Conservation (phyloP, 2,329 filamentous ascomycete species). For the Paracamarosporium sp. region DNA sequence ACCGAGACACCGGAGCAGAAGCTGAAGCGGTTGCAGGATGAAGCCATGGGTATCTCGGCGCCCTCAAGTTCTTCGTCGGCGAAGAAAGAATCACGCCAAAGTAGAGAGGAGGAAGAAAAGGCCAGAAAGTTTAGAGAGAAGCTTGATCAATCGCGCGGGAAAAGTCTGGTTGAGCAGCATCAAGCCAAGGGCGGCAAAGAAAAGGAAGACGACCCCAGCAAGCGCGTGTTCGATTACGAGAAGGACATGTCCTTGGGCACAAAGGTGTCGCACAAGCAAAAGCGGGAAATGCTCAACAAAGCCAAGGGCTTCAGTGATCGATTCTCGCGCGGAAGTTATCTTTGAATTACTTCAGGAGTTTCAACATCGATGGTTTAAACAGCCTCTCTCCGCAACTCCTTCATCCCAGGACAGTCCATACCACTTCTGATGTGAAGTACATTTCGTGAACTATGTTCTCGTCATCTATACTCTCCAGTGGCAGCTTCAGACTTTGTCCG, state of each 20-base stretch:
- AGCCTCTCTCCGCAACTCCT: no score
- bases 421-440: no score
- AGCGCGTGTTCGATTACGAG: constrained; percentile 85
- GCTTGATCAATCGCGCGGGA: constrained; percentile 51
- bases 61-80: constrained; percentile 39
- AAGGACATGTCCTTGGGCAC: constrained; percentile 88
- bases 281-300: constrained; percentile 78
- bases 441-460: no score
- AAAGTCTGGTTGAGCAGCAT: constrained; percentile 56
- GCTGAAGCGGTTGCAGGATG: constrained; percentile 77
- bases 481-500: no score
- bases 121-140: constrained; percentile 64
- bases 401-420: no score
- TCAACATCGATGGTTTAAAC: no score
- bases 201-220: constrained; percentile 86
- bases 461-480: no score
- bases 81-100: constrained; percentile 38
- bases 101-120: constrained; percentile 53
- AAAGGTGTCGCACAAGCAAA: constrained; percentile 74
- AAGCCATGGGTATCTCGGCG: constrained; percentile 75
- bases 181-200: constrained; percentile 62
- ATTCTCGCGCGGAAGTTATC: constrained; percentile 75
- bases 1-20: constrained; percentile 92
- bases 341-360: constrained; percentile 44
- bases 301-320: constrained; percentile 81